phyloP scores from a whole-genome alignment of 495 filamentous ascomycete genomes.

The Neurospora sp. region DNA sequence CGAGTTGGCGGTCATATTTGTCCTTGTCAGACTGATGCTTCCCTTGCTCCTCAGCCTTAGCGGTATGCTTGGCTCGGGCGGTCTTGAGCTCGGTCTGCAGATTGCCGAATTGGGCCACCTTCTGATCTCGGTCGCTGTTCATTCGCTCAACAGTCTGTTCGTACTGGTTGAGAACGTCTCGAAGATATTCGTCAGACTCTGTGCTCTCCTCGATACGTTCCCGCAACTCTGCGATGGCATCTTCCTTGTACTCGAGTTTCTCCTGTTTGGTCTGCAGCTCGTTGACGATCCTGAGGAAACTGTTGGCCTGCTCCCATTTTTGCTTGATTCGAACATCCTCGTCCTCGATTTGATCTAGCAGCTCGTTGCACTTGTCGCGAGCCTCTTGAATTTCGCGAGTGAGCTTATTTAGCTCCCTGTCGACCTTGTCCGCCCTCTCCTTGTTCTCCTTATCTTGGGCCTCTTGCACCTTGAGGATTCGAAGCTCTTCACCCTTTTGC shows the following conservation, averaged over 20 bases:
- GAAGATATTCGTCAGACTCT: slow-evolving; percentile 70
- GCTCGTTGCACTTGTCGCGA: slow-evolving; percentile 43
- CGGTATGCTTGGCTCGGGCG: slow-evolving; percentile 45
- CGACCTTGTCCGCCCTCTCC: slow-evolving; percentile 63
- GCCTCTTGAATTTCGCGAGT: slow-evolving; percentile 64
- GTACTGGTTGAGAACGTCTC: slow-evolving; percentile 69
- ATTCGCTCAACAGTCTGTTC: slow-evolving; percentile 59
- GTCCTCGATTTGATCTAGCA: slow-evolving; percentile 37
- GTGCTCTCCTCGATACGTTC: slow-evolving; percentile 60
- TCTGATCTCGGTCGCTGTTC: slow-evolving; percentile 49
- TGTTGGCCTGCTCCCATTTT: slow-evolving; percentile 33
- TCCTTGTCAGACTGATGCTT: slow-evolving; percentile 77
- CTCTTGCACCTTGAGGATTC: slow-evolving; percentile 58
- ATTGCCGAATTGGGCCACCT: slow-evolving; percentile 51
- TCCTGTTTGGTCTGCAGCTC: slow-evolving; percentile 52
- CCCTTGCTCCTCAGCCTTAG: slow-evolving; percentile 74
- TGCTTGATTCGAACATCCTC: slow-evolving; percentile 33
- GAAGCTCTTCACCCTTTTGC: slow-evolving; percentile 65
- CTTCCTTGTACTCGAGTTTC: slow-evolving; percentile 41
- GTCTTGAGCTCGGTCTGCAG: slow-evolving; percentile 53
- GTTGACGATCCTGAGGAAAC: slow-evolving; percentile 45
- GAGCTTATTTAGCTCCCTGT: slow-evolving; percentile 53
- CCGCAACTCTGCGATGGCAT: slow-evolving; percentile 59
- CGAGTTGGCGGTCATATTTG: slow-evolving; percentile 70
- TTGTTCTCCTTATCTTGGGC: slow-evolving; percentile 75